These are phyloP conservation scores for Canavalia gladiata DNA, from an alignment of 306 rosid genomes.

Conservation along the genomic window DNA sequence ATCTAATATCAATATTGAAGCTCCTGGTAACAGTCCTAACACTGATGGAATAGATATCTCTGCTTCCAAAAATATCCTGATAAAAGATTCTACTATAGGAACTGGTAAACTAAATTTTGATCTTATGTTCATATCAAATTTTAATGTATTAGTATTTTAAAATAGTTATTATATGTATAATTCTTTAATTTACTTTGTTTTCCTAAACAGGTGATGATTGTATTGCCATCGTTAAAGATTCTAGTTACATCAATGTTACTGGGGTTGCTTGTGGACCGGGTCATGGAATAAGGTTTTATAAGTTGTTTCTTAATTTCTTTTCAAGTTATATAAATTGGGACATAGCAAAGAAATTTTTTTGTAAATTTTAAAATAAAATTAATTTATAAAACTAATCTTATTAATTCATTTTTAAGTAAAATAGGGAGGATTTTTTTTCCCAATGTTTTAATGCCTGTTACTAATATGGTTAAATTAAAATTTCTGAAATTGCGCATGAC, in stretches of 20 bases:
- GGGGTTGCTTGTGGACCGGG: conserved; percentile 61
- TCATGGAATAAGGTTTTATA: conserved; percentile 60
- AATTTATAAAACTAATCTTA: too few species aligned
- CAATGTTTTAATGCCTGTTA: too few species aligned
- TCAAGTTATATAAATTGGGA: too few species aligned
- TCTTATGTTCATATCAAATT: background rate
- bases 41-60: conserved; percentile 61
- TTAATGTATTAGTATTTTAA: background rate
- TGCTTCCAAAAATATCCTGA: conserved; percentile 13
- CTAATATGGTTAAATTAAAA: too few species aligned
- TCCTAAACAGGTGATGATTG: conserved; percentile 57
- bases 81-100: conserved; percentile 35
- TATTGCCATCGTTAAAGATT: conserved; percentile 48
- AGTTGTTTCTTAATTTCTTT: background rate
- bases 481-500: too few species aligned
- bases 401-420: too few species aligned
- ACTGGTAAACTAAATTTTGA: conserved; percentile 47
- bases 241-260: conserved; percentile 46
- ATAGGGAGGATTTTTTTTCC: too few species aligned
- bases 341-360: too few species aligned
- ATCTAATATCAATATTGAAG: background rate
- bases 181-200: too few species aligned
- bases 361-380: too few species aligned
- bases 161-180: too few species aligned
- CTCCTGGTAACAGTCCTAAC: conserved; percentile 58